Conservation (phyloP, 1,284 basidiomycete genomes). For the Ustilago curta region DNA sequence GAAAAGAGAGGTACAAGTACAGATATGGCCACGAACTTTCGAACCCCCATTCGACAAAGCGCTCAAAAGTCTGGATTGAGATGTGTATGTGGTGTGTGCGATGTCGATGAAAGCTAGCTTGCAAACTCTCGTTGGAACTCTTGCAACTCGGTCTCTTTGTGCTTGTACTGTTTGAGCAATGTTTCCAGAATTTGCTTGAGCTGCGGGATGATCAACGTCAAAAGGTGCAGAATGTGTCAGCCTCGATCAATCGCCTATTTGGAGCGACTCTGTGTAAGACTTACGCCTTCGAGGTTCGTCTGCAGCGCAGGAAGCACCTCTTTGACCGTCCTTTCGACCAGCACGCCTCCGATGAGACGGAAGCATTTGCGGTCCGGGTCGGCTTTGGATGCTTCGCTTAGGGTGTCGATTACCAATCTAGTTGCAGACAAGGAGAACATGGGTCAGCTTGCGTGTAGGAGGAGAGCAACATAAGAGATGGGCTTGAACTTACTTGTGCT, state of each 20-base stretch:
- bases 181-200: slow-evolving; percentile 63
- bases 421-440: background rate
- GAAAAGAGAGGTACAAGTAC: too few relatives aligned
- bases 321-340: slow-evolving; percentile 94
- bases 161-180: slow-evolving; percentile 67
- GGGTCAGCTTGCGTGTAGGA: background rate
- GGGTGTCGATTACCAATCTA: slow-evolving; percentile 88
- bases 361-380: slow-evolving; percentile 95
- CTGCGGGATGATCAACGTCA: slow-evolving; percentile 26
- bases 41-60: background rate
- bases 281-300: slow-evolving; percentile 63
- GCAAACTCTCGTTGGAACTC: slow-evolving; percentile 57
- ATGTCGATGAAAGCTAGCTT: slow-evolving; percentile 8
- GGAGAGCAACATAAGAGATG: too few relatives aligned
- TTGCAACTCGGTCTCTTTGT: slow-evolving; percentile 61
- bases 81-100: background rate
- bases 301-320: slow-evolving; percentile 85
- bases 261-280: slow-evolving; percentile 31
- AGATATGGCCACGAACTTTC: too few relatives aligned
- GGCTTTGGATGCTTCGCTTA: slow-evolving; percentile 74
- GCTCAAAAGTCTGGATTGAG: background rate
- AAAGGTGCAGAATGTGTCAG: background rate
- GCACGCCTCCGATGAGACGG: slow-evolving; percentile 91
- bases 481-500: slow-evolving; percentile 62
- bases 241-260: too few relatives aligned